Evolutionary conservation across 2,329 filamentous ascomycete genomes (phyloP).

Genomic region (Whalleya microplaca): DNA sequence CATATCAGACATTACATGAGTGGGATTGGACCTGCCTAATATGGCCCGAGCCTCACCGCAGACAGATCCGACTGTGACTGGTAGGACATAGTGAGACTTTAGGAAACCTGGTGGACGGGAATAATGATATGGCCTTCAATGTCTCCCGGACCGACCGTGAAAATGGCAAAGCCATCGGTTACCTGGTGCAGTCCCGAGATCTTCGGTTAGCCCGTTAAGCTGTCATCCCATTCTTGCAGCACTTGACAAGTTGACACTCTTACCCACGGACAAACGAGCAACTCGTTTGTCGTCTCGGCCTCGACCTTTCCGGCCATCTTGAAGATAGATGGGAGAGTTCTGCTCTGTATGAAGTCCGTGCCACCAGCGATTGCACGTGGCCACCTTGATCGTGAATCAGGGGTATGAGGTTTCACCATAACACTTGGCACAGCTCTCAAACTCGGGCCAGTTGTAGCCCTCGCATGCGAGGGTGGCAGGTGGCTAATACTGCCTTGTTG

Average conservation of each 20-base stretch:
- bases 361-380: slow-evolving; percentile 20
- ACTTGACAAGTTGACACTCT: slow-evolving; percentile 4
- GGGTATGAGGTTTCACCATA: slow-evolving; percentile 28
- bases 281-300: neutral
- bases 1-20: neutral
- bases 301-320: slow-evolving; percentile 22
- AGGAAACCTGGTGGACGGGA: neutral
- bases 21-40: neutral
- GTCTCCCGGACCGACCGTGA: too few species aligned
- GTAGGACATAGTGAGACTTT: neutral
- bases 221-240: slow-evolving; percentile 3
- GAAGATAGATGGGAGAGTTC: slow-evolving; percentile 6
- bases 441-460: slow-evolving; percentile 19
- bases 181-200: neutral
- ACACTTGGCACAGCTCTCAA: slow-evolving; percentile 30
- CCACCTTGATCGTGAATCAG: slow-evolving; percentile 23
- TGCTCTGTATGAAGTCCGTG: slow-evolving; percentile 1
- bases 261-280: slow-evolving; percentile 1
- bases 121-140: neutral
- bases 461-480: slow-evolving; percentile 1
- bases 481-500: slow-evolving; percentile 4
- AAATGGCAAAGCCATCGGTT: neutral
- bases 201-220: neutral
- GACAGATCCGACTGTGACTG: neutral
- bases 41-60: neutral